Evolutionary conservation across 2,329 filamentous ascomycete species (phyloP).

Genomic region (Clarireedia hainanense): DNA sequence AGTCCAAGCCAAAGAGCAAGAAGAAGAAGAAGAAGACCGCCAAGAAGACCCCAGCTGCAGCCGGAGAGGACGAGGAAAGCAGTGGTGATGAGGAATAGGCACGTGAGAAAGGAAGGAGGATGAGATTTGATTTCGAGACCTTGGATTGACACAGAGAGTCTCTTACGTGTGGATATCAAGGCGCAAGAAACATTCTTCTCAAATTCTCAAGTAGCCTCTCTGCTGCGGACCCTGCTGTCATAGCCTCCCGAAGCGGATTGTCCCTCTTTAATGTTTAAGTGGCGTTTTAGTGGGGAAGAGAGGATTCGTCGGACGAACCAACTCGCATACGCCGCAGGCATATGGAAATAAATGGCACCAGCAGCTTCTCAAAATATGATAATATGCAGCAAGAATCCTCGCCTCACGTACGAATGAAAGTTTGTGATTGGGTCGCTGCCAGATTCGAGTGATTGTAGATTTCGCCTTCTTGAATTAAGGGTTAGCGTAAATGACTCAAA

Average conservation of each 20-base stretch:
- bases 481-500: neutral
- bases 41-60: constrained; percentile 34
- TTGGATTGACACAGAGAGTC: neutral
- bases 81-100: constrained; percentile 33
- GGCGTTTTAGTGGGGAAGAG: neutral
- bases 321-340: neutral
- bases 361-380: neutral
- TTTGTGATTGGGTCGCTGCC: too few species aligned
- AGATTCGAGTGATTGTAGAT: neutral
- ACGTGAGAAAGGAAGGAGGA: constrained; percentile 11
- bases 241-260: constrained; percentile 4
- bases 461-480: neutral
- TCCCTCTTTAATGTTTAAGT: neutral
- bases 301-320: neutral
- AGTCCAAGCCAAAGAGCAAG: constrained; percentile 90
- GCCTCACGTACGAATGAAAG: neutral
- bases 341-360: neutral
- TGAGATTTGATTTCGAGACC: neutral
- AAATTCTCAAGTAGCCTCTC: neutral
- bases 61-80: constrained; percentile 26
- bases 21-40: constrained; percentile 62
- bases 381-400: neutral
- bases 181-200: neutral
- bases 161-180: neutral
- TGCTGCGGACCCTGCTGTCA: constrained; percentile 14